These are phyloP conservation scores for Agarophyton chilense DNA, from an alignment of 23 red algal species.

Conservation along the genomic window DNA sequence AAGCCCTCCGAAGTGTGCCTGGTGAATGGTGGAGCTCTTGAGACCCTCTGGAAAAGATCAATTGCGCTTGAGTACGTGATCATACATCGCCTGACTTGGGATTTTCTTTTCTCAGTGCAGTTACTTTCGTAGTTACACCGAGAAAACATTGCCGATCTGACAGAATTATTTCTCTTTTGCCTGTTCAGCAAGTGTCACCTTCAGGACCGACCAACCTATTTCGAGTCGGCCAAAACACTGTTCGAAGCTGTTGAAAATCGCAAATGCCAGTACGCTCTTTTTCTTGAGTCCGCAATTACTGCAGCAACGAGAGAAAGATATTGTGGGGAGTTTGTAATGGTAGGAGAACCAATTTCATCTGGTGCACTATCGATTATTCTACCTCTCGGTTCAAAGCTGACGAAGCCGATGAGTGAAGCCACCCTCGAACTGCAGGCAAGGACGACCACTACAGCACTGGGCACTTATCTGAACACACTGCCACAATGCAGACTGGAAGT, in stretches of 20 bases:
- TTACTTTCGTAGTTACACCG: neutral
- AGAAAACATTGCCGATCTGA: neutral
- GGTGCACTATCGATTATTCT: neutral
- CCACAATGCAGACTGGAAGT: neutral
- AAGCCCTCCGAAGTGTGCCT: slow-evolving; percentile 30
- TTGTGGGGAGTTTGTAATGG: neutral
- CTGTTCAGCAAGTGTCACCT: neutral
- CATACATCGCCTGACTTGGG: too few relatives aligned
- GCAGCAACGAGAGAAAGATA: neutral
- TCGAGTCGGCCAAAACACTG: neutral
- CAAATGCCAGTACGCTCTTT: neutral
- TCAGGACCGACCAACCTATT: neutral
- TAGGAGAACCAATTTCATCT: neutral
- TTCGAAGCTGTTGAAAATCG: neutral
- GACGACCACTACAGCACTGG: neutral
- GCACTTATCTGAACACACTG: neutral
- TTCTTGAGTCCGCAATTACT: neutral
- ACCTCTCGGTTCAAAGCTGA: neutral
- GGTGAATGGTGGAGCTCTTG: slow-evolving; percentile 11
- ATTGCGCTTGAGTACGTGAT: slow-evolving; percentile 28
- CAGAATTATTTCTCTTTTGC: neutral
- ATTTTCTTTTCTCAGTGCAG: neutral
- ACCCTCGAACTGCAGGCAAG: neutral
- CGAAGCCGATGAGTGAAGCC: neutral
- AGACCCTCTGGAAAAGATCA: slow-evolving; percentile 4